Evolutionary conservation across 768 basidiomycete species (phyloP), one percentile per base, ranked within the genome.

Genomic region (Leccinum subtestaceum): DNA sequence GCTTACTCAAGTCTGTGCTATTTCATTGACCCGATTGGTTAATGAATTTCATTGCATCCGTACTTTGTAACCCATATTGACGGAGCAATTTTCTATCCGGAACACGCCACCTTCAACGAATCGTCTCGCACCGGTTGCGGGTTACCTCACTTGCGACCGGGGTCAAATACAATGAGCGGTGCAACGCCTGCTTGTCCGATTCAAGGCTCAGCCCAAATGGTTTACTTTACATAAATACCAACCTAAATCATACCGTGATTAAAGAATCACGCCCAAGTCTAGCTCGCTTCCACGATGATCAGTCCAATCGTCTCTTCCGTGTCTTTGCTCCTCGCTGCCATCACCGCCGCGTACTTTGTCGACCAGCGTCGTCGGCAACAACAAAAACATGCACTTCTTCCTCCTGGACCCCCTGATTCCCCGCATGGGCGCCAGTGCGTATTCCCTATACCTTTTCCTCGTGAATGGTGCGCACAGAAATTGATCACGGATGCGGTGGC

Each of bases 361-460:
- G 38, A 59, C 17, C 52, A 21, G 29, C 52, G 32, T 36, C 52
- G 32, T 36, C 56, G 56, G 15, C 49, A 47, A 11, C 53, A 6
- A 19, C 51, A 25, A 11, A 68, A 61, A 6, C 32, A 65, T 43
- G 53, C 59, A 0, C 60, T 63, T 2, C 58, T 67, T 4, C 66
- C 66, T 32, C 66, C 66, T 1, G 66, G 66, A 6, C 66, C 66
- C 2, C 47, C 63, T 31, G 66, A 61, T 19, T 63, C 63, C 1
- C 66, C 66, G 5, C 66, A 68, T 29, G 63, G 21, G 1, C 64
- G 61, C 25, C 63, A 68, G 66, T 68, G 13, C 19, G 66, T 65
- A 38, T 38, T 38, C 38, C 38, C 38, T 38, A 38, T 17, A 17
- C 17, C 38, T 9, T n/a, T n/a, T n/a, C 38, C 38, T 17, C 36